A percentile compares a stretch with the other conserved stretches of the same genome.
phyloP scores from a whole-genome alignment of 2,329 filamentous ascomycete genomes.

The Talaromyces sp. region DNA sequence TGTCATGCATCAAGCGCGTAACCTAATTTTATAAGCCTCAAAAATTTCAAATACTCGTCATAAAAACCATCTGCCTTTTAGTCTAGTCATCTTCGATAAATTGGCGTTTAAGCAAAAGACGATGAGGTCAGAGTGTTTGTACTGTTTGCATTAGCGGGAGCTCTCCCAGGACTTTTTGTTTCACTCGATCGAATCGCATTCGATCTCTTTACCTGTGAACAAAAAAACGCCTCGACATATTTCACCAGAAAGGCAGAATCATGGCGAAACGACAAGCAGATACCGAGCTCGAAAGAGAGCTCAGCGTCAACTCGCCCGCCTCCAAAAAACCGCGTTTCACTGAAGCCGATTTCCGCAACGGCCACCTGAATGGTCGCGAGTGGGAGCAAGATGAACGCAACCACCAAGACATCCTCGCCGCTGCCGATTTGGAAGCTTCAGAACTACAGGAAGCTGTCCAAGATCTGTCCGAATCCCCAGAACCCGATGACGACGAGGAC shows the following conservation, averaged over 20 bases:
- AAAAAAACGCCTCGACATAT: constrained; percentile 15
- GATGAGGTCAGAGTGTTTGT: constrained; percentile 10
- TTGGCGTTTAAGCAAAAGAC: not conserved
- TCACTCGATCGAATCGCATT: not conserved
- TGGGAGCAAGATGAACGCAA: constrained; percentile 36
- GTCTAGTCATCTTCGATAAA: not conserved
- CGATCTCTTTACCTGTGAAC: not conserved
- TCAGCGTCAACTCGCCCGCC: constrained; percentile 36
- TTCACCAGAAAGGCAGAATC: constrained; percentile 15
- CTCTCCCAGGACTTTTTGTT: constrained; percentile 9
- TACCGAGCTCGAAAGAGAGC: constrained; percentile 37
- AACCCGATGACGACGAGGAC: constrained; percentile 27
- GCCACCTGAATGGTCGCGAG: constrained; percentile 30
- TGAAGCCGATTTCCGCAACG: constrained; percentile 30
- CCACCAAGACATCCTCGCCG: constrained; percentile 45
- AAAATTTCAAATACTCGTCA: not conserved
- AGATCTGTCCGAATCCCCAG: constrained; percentile 27
- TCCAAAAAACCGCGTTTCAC: constrained; percentile 46
- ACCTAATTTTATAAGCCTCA: not conserved
- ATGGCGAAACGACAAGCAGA: constrained; percentile 50
- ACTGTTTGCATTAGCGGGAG: constrained; percentile 14
- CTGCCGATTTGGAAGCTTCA: constrained; percentile 68
- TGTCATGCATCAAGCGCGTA: not conserved
- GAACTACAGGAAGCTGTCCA: constrained; percentile 34
- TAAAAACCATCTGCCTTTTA: not conserved